Evolutionary conservation across 2,329 filamentous ascomycete species (phyloP).

Genomic region (Ceratocystiopsis brevicomis): DNA sequence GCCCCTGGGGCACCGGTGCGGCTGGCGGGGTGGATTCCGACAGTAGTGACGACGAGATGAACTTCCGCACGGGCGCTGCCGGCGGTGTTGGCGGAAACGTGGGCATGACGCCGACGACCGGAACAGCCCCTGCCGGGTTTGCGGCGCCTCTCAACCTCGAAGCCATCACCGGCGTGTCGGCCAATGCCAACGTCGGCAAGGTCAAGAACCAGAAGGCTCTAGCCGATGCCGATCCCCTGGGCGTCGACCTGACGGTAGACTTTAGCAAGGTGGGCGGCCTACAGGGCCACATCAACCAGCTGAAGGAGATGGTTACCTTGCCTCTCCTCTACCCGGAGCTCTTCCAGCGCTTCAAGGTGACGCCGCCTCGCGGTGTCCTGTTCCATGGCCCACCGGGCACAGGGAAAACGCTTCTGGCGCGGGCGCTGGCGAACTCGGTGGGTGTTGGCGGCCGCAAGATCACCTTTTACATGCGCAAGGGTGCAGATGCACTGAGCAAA

Average conservation of each 20-base stretch:
- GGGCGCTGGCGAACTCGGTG: conserved; percentile 79
- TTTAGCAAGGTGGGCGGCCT: conserved; percentile 89
- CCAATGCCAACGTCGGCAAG: conserved; percentile 69
- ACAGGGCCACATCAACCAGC: conserved; percentile 82
- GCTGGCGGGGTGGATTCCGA: conserved; percentile 76
- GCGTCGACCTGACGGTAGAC: conserved; percentile 79
- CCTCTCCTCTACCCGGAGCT: conserved; percentile 89
- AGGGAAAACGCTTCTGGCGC: conserved; percentile 89
- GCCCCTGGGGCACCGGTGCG: conserved; percentile 55
- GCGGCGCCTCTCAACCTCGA: conserved; percentile 20
- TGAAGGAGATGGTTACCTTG: conserved; percentile 97
- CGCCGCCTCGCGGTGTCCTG: conserved; percentile 80
- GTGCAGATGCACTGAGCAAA: conserved; percentile 90
- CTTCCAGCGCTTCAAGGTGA: conserved; percentile 79
- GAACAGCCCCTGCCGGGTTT: conserved; percentile 13
- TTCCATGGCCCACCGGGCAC: conserved; percentile 96
- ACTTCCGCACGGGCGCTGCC: conserved; percentile 20
- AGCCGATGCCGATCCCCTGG: conserved; percentile 84
- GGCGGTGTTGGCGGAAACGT: conserved; percentile 37
- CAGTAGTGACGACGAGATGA: conserved; percentile 83
- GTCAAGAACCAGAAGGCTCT: conserved; percentile 83
- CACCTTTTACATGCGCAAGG: conserved; percentile 98
- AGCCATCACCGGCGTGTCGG: conserved; percentile 21
- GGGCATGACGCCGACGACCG: conserved; percentile 37
- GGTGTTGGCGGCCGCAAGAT: conserved; percentile 82